These are phyloP conservation scores for Claviceps monticola DNA, from an alignment of 2,329 filamentous ascomycete genomes.

Conservation along the genomic window DNA sequence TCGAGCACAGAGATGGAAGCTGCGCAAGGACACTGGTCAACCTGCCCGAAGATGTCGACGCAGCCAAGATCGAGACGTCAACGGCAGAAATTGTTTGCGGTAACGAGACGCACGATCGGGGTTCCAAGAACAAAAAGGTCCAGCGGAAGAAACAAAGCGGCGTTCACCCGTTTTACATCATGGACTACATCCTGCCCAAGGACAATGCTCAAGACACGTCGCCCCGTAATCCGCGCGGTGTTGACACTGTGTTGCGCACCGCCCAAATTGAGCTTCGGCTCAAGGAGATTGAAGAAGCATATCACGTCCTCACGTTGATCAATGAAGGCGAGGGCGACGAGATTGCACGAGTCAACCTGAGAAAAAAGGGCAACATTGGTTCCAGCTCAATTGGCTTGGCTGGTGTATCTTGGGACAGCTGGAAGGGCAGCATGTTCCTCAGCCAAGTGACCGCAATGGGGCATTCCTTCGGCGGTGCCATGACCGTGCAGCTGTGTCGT, in stretches of 20 bases:
- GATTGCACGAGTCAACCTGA: slow-evolving; percentile 37
- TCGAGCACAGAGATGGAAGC: slow-evolving; percentile 53
- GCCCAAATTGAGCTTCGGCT: slow-evolving; percentile 50
- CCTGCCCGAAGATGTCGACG: slow-evolving; percentile 27
- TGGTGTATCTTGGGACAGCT: slow-evolving; percentile 40
- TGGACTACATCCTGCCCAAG: slow-evolving; percentile 52
- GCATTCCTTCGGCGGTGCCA: slow-evolving; percentile 55
- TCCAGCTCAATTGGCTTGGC: slow-evolving; percentile 44
- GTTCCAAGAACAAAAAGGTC: slow-evolving; percentile 20
- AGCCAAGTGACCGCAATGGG: slow-evolving; percentile 47
- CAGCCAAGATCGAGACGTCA: slow-evolving; percentile 16
- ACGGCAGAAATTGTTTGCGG: slow-evolving; percentile 13
- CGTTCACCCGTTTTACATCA: slow-evolving; percentile 27
- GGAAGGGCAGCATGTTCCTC: slow-evolving; percentile 41
- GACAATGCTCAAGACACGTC: slow-evolving; percentile 34
- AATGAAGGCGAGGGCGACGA: slow-evolving; percentile 37
- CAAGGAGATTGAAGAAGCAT: slow-evolving; percentile 51
- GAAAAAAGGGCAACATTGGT: slow-evolving; percentile 42
- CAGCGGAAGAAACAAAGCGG: slow-evolving; percentile 14
- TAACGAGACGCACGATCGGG: slow-evolving; percentile 8
- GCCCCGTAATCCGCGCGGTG: slow-evolving; percentile 42
- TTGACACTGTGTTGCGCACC: slow-evolving; percentile 43
- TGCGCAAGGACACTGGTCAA: slow-evolving; percentile 49
- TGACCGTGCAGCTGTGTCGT: slow-evolving; percentile 45
- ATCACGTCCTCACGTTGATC: slow-evolving; percentile 40